A percentile compares a stretch with the other conserved stretches of the same genome.
These are phyloP conservation scores for Cucurbita argyrosperma DNA, from an alignment of 306 rosid species.

Conservation along the genomic window DNA sequence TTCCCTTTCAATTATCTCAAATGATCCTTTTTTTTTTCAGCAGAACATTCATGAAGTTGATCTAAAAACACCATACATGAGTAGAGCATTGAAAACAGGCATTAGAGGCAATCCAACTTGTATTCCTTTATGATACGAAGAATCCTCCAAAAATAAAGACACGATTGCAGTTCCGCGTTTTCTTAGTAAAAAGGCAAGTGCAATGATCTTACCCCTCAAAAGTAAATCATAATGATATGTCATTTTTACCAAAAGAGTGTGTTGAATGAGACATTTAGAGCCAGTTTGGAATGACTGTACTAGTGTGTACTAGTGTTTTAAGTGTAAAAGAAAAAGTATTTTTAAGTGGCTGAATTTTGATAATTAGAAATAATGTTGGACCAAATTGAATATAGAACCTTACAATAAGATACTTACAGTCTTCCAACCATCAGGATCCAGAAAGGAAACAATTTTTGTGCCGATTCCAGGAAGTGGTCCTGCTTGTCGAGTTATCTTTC, in stretches of 20 bases:
- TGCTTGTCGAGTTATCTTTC: conserved; percentile 79
- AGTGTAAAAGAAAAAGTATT: no score
- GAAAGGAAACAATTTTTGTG: conserved; percentile 75
- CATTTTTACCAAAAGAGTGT: no score
- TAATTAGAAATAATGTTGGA: background rate
- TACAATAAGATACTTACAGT: conserved; percentile 43
- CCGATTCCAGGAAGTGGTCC: conserved; percentile 81
- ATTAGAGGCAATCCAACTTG: background rate
- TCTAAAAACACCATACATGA: background rate
- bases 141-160: no score
- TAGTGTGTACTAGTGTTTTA: no score
- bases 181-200: no score
- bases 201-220: no score
- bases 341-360: background rate
- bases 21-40: background rate
- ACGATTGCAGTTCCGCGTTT: no score
- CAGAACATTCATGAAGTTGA: background rate
- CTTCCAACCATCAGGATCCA: conserved; percentile 99
- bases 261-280: no score
- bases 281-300: no score
- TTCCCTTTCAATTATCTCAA: background rate
- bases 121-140: background rate
- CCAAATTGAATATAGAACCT: background rate
- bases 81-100: background rate
- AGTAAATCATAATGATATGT: no score